A percentile compares a stretch with the other conserved stretches of the same genome.
These are phyloP conservation scores for Phytopythium oedochilum DNA, from an alignment of 352 stramenopile genomes.

Conservation along the genomic window DNA sequence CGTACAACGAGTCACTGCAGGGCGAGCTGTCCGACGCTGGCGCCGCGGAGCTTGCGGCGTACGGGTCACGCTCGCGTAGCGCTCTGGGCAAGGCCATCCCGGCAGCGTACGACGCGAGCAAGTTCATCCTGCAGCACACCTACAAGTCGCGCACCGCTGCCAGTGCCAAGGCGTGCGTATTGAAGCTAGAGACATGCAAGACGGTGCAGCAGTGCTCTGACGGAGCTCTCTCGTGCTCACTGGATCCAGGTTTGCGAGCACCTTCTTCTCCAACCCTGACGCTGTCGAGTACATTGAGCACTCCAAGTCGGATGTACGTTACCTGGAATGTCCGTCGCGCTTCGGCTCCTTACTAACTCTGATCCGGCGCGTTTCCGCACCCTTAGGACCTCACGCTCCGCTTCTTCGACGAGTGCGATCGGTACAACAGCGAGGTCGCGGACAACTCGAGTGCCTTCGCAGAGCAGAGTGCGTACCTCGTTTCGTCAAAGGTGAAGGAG, in stretches of 20 bases:
- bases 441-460: constrained; percentile 37
- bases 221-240: background rate
- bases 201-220: background rate
- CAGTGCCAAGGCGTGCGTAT: constrained; percentile 48
- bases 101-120: constrained; percentile 19
- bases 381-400: constrained; percentile 45
- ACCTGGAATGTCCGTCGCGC: too few species aligned
- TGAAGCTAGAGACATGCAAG: too few species aligned
- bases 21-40: constrained; percentile 33
- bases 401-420: constrained; percentile 66
- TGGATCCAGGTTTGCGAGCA: constrained; percentile 34
- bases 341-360: background rate
- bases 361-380: background rate
- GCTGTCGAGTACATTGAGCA: constrained; percentile 50
- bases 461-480: constrained; percentile 34
- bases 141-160: constrained; percentile 51
- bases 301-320: constrained; percentile 35
- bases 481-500: constrained; percentile 24
- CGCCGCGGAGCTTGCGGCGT: constrained; percentile 27
- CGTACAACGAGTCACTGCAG: constrained; percentile 45
- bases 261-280: constrained; percentile 54
- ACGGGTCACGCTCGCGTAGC: constrained; percentile 28
- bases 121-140: constrained; percentile 54
- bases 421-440: constrained; percentile 52
- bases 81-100: constrained; percentile 9